Evolutionary conservation across 2,329 filamentous ascomycete genomes (phyloP).

Genomic region (Penicillium crustosum): DNA sequence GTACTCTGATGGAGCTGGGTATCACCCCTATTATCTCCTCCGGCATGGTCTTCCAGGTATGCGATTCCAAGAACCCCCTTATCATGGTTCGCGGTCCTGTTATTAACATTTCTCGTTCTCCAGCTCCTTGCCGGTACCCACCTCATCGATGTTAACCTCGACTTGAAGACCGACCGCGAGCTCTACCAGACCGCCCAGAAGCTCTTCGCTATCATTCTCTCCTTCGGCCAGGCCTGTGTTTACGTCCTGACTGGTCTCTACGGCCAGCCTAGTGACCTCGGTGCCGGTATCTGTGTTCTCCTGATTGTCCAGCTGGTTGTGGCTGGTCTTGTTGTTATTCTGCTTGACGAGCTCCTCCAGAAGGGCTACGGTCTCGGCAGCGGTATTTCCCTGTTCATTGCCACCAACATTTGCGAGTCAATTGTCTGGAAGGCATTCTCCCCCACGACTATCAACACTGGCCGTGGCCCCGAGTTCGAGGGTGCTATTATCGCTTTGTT

Average conservation of each 20-base stretch:
- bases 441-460: conserved; percentile 98
- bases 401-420: conserved; percentile 99
- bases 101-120: conserved; percentile 15
- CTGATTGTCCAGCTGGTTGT: conserved; percentile 97
- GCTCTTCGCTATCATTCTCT: conserved; percentile 95
- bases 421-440: conserved; percentile 99
- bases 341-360: conserved; percentile 97
- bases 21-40: conserved; percentile 99
- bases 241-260: conserved; percentile 99
- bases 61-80: conserved; percentile 8
- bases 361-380: conserved; percentile 98
- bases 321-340: conserved; percentile 97
- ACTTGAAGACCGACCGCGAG: conserved; percentile 99
- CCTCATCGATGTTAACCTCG: conserved; percentile 99
- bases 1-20: conserved; percentile 93
- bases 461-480: conserved; percentile 98
- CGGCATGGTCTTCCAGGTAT: conserved; percentile 95
- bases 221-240: conserved; percentile 94
- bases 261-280: conserved; percentile 92
- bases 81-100: background rate
- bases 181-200: conserved; percentile 99
- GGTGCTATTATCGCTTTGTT: conserved; percentile 97
- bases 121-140: conserved; percentile 95
- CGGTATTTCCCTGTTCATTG: conserved; percentile 99
- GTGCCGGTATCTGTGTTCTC: conserved; percentile 96